Conservation (phyloP, 164 flowering plant genomes). For the Santalum album region DNA sequence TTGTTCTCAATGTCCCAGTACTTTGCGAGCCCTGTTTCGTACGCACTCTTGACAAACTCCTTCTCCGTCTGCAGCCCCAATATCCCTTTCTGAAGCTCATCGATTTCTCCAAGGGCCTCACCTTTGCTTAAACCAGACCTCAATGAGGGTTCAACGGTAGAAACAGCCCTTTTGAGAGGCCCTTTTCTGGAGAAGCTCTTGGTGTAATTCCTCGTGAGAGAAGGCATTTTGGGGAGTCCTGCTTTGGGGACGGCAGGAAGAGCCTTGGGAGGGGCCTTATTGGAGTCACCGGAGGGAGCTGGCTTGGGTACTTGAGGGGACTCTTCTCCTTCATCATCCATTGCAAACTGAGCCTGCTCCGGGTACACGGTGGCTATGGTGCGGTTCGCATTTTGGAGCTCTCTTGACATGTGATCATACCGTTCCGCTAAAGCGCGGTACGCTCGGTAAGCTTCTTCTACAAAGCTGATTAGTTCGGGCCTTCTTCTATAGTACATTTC, state of each 20-base stretch:
- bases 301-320: background rate
- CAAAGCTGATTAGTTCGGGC: conserved; percentile 64
- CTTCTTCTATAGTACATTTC: conserved; percentile 79
- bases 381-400: conserved; percentile 69
- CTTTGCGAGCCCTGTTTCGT: conserved; percentile 41
- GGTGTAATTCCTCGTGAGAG: conserved; percentile 9
- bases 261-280: background rate
- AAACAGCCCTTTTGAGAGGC: conserved; percentile 10
- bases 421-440: conserved; percentile 87
- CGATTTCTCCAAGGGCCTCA: conserved; percentile 43
- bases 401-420: conserved; percentile 69
- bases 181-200: conserved; percentile 13
- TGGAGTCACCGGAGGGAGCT: background rate
- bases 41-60: conserved; percentile 65
- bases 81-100: conserved; percentile 60
- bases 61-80: conserved; percentile 67
- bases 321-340: conserved; percentile 46
- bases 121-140: conserved; percentile 39
- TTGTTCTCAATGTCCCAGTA: conserved; percentile 58
- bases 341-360: conserved; percentile 42
- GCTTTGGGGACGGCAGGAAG: conserved; percentile 1
- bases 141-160: background rate
- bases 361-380: conserved; percentile 80
- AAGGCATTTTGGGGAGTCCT: conserved; percentile 1
- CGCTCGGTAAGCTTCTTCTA: conserved; percentile 64